Base-by-base conservation (phyloP, 345 rosid genomes). In the Hibiscus syriacus region DNA sequence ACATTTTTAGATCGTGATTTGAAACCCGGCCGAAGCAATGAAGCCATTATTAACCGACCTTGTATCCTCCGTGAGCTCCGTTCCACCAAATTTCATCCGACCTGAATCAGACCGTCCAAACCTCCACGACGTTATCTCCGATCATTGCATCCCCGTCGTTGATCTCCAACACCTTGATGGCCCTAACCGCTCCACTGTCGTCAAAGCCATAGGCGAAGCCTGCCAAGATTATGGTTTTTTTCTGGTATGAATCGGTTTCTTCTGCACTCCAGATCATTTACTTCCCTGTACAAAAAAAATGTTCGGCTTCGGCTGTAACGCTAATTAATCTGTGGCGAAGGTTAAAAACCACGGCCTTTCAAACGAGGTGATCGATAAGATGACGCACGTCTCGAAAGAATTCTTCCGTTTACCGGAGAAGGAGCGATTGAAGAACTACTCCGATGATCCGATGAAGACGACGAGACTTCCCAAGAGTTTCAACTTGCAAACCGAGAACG, bases 391-490 rank as follows among this genome's bases (percentile, higher is more conserved):
- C 4, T 73, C 81, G 0, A 70, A 26, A 20, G 72, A 74, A 0
- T 79, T 82, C 69, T 79, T 82, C 39, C 64, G 61, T 55, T 55
- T 82, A 11, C 83, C 85, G 1, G 76, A 41, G 60, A 72, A 66
- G 38, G 82, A 81, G 73, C 80, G 78, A 25, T 3, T 77, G 71
- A 82, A 82, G 65, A 23, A 16, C 19, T 82, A 79, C 59, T 77
- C 79, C 0, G 78, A 79, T 5, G 83, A 79, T 32, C 82, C 85
- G 0, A 5, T 50, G 23, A 82, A 79, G 69, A 64, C 72, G 26
- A 68, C 66, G 12, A 66, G 81, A 22, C 67, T 82, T 34, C 79
- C 85, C 1, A 77, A 83, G 2, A 77, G 83, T 61, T 79, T 82
- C 27, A 82, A 82, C 55, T 74, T 74, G 25, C 74, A 68, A n/a